Evolutionary conservation across 306 rosid genomes (phyloP), one percentile per base, ranked within the genome.

Genomic region (Abrus pulchellus): DNA sequence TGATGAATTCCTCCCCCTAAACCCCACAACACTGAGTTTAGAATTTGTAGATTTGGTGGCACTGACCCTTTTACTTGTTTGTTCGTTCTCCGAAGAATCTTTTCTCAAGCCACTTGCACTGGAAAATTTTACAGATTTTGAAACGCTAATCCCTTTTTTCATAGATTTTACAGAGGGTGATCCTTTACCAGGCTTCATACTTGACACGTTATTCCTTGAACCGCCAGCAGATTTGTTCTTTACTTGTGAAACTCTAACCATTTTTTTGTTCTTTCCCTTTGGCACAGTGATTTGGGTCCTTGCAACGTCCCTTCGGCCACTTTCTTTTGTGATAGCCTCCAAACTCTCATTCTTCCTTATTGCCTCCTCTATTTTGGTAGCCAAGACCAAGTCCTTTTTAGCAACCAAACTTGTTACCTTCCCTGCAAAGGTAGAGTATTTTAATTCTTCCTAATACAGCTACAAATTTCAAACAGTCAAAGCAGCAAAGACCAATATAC

Each of bases 401-500:
- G 94, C 84, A 63, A 93, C 90, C 90, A 95, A 88, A 85, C 99
- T 93, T 6, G 99, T 95, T 81, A 95, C 97, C 81, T 93, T 95
- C 87, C 99, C 99, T 95, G 88, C 69, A 85, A 38, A 13, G 79
- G 64, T 33, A 9, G 30, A 30, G 68, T 14, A 29, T 78, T 72
- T 78, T 59, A 74, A 36, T 20, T n/a, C 75, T 45, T 75, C 79
- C 50, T 48, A 57, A 40, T 40, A 49, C 57, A 56, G 6, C 2
- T 30, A 53, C 63, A 61, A 43, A 38, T 52, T 28, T 63, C 52
- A 20, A 40, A 69, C 9, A 36, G 52, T 63, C 67, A 36, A 43
- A 50, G 38, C 30, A 7, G 20, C 67, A 43, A 65, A 33, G 78
- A 44, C 79, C 74, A 77, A 20, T 12, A 57, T 43, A 44, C 34